phyloP scores from a whole-genome alignment of 257 asterid species.

The Solanum virginianum region DNA sequence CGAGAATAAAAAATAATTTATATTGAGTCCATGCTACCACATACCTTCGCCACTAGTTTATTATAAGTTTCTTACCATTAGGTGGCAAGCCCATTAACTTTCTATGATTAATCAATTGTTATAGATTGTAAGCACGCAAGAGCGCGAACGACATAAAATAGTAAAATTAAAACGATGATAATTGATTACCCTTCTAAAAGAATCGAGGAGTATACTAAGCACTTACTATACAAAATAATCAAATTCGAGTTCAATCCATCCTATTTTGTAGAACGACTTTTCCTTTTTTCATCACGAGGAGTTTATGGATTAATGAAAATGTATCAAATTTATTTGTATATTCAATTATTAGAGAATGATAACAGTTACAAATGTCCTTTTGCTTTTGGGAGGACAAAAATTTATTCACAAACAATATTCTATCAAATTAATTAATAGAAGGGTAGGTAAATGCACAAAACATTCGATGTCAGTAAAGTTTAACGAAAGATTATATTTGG shows the following conservation, averaged over 20 bases:
- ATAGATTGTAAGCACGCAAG: neutral
- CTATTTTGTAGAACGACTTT: neutral
- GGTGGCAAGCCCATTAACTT: too few species aligned
- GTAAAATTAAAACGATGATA: neutral
- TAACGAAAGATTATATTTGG: accelerated
- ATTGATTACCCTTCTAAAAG: neutral
- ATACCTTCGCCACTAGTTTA: too few species aligned
- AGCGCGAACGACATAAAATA: neutral
- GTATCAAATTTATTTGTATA: too few species aligned
- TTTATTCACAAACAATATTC: too few species aligned
- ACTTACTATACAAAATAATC: neutral
- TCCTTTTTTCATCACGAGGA: neutral
- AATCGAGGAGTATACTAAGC: neutral
- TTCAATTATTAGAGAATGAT: too few species aligned
- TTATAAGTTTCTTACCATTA: too few species aligned
- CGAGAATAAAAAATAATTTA: too few species aligned
- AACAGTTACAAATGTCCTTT: too few species aligned
- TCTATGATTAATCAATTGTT: neutral
- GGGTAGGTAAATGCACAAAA: too few species aligned
- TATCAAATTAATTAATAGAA: too few species aligned
- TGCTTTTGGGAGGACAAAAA: too few species aligned
- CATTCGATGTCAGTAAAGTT: neutral
- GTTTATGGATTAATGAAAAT: neutral
- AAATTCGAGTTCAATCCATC: too few species aligned
- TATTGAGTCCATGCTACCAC: accelerated